These are phyloP conservation scores for Penicillium ochrochloron DNA, from an alignment of 495 filamentous ascomycete species.

Conservation along the genomic window DNA sequence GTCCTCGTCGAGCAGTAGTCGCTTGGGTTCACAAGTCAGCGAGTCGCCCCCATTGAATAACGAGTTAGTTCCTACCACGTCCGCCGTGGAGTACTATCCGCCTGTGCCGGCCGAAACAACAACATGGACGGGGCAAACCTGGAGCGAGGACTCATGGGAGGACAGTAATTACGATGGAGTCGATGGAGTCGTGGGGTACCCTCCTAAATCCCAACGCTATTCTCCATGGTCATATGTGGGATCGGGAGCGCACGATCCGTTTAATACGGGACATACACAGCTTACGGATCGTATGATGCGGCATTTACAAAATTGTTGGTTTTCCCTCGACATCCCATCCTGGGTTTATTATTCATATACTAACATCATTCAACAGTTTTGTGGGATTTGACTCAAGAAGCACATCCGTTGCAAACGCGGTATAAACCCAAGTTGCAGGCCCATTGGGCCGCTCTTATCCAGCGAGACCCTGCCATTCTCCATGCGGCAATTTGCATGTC, in stretches of 20 bases:
- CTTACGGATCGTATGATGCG: constrained; percentile 50
- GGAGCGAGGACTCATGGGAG: constrained; percentile 20
- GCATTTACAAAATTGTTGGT: constrained; percentile 50
- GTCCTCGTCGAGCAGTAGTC: constrained; percentile 20
- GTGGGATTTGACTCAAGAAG: constrained; percentile 45
- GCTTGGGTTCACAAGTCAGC: constrained; percentile 17
- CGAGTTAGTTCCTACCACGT: constrained; percentile 19
- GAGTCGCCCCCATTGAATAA: constrained; percentile 16
- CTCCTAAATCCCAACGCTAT: constrained; percentile 2
- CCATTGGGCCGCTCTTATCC: constrained; percentile 49
- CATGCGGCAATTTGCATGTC: constrained; percentile 52
- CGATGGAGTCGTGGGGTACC: constrained; percentile 21
- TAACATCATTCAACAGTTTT: constrained; percentile 38
- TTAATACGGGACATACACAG: constrained; percentile 46
- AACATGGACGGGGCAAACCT: not conserved
- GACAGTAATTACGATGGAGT: constrained; percentile 19
- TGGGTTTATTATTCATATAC: constrained; percentile 10
- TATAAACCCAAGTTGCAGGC: constrained; percentile 45
- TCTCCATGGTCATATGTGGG: constrained; percentile 37
- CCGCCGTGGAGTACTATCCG: constrained; percentile 19
- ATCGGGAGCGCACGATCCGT: constrained; percentile 46
- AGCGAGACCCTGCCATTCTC: constrained; percentile 46
- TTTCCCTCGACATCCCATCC: not conserved
- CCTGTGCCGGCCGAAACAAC: constrained; percentile 7
- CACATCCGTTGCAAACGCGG: constrained; percentile 46